Base-by-base conservation (phyloP, 2,329 filamentous ascomycete genomes). In the Pleoardoris graminearum region DNA sequence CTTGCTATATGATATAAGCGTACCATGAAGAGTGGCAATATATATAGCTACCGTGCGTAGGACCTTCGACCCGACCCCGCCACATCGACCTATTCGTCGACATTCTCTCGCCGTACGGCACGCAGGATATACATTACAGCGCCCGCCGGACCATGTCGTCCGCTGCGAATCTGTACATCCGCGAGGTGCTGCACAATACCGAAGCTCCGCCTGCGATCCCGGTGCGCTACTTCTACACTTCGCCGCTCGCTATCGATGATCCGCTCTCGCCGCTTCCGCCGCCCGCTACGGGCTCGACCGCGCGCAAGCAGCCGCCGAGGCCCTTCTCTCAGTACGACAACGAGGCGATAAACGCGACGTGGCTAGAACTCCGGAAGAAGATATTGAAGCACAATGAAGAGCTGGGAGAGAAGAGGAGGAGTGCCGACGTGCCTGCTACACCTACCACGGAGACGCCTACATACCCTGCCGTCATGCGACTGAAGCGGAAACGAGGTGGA, bases 301-400 rank as follows among this genome's bases (percentile, higher is more conserved):
- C 80, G 12, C 73, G 79, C 29, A 86, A 82, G 62, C 80, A 82
- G 30, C 82, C 85, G 41, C 83, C 91, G 7, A 85, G 89, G 37
- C 90, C 91, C 0, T 96, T 96, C 72, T 88, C 89, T 0, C 80
- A 80, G 4, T 85, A 84, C 52, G 91, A 96, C 74, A 95, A 93
- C 60, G 84, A 86, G 60, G 85, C 87, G 2, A 78, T 96, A 11
- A 90, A 96, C 69, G 83, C 85, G 58, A 85, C 90, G 30, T 96
- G 92, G 90, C 75, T 86, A 37, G 75, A 79, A 14, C 77, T 94
- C 14, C 79, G 27, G 71, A 79, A 52, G 69, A 78, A 56, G 76
- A 82, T 71, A 68, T 76, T 54, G 68, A 75, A 57, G 76, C 79
- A 70, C 49, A 69, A 69, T 45, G 71, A 75, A 55, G 71, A 73